These are phyloP conservation scores for Hypoxylon fuscum DNA, from an alignment of 495 filamentous ascomycete species.

Conservation along the genomic window DNA sequence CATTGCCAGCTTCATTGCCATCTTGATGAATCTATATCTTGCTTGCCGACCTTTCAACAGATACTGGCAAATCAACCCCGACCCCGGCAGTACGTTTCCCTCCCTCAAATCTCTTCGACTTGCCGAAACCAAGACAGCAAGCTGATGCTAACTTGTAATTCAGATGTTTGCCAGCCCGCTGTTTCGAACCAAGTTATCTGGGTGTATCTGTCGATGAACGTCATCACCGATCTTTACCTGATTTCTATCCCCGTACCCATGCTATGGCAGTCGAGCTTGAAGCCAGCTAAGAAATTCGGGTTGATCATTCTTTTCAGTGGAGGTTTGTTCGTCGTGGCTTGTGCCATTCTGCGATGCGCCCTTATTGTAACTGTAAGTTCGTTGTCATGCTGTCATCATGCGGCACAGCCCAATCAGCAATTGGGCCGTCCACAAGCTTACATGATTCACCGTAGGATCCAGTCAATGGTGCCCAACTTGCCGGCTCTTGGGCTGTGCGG, in stretches of 20 bases:
- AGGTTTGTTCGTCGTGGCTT: slow-evolving; percentile 60
- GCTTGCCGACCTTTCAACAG: slow-evolving; percentile 60
- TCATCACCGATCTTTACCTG: slow-evolving; percentile 58
- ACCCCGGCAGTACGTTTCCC: slow-evolving; percentile 58
- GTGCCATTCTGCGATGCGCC: slow-evolving; percentile 58
- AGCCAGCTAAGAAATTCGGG: slow-evolving; percentile 55
- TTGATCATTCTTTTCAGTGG: slow-evolving; percentile 58
- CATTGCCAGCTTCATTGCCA: slow-evolving; percentile 58
- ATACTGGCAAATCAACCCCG: slow-evolving; percentile 63
- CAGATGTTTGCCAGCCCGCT: slow-evolving; percentile 60
- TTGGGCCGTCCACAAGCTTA: slow-evolving; percentile 10
- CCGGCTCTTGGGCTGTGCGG: slow-evolving; percentile 60
- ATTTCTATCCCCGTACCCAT: slow-evolving; percentile 61
- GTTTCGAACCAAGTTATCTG: slow-evolving; percentile 54
- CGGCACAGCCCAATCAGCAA: background rate
- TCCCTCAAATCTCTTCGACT: background rate
- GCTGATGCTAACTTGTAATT: background rate
- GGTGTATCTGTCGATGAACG: slow-evolving; percentile 55
- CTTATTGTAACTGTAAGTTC: slow-evolving; percentile 55
- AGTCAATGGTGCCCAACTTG: slow-evolving; percentile 56
- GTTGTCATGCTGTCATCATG: background rate
- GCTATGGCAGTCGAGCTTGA: slow-evolving; percentile 59
- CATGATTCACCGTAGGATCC: slow-evolving; percentile 46
- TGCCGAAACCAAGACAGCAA: background rate
- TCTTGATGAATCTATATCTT: slow-evolving; percentile 60